Percentiles rank a stretch among this genome's conserved stretches.
These are phyloP conservation scores for Moniliella sp. DNA, from an alignment of 1,284 basidiomycete species.

Conservation along the genomic window DNA sequence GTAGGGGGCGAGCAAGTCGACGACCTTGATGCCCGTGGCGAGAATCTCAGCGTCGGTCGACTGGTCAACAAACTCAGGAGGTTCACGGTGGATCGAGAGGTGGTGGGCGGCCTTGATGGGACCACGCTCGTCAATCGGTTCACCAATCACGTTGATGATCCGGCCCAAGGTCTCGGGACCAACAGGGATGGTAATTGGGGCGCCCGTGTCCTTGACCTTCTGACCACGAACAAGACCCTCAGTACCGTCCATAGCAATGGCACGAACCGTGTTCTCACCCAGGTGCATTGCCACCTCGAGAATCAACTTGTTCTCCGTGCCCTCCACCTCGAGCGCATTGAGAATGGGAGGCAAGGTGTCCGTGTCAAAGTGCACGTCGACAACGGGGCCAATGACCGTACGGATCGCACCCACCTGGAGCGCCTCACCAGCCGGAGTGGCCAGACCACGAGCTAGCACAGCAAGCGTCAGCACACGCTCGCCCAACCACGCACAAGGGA, in stretches of 20 bases:
- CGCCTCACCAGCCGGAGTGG: conserved; percentile 10
- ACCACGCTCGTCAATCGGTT: conserved; percentile 96
- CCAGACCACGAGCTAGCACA: conserved; percentile 21
- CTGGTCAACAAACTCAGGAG: conserved; percentile 88
- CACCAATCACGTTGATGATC: conserved; percentile 99
- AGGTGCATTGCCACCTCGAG: conserved; percentile 58
- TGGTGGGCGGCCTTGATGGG: conserved; percentile 67
- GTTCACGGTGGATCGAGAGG: conserved; percentile 80
- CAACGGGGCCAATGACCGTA: conserved; percentile 52
- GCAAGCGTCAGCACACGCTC: too few relatives aligned
- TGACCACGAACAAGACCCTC: conserved; percentile 98
- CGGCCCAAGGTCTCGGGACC: conserved; percentile 77
- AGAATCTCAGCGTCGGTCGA: conserved; percentile 95
- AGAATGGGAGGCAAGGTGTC: conserved; percentile 76
- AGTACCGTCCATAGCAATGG: conserved; percentile 56
- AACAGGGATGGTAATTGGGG: conserved; percentile 87
- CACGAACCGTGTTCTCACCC: conserved; percentile 41
- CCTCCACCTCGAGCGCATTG: conserved; percentile 91
- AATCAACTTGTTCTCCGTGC: conserved; percentile 46
- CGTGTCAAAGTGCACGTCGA: conserved; percentile 58
- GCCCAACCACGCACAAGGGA: too few relatives aligned
- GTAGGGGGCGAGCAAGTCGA: conserved; percentile 94
- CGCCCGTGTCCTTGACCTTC: conserved; percentile 84
- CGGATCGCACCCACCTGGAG: conserved; percentile 24
- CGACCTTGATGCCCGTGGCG: conserved; percentile 99